Evolutionary conservation across 2,329 filamentous ascomycete genomes (phyloP).

Genomic region (Madurella mycetomatis): DNA sequence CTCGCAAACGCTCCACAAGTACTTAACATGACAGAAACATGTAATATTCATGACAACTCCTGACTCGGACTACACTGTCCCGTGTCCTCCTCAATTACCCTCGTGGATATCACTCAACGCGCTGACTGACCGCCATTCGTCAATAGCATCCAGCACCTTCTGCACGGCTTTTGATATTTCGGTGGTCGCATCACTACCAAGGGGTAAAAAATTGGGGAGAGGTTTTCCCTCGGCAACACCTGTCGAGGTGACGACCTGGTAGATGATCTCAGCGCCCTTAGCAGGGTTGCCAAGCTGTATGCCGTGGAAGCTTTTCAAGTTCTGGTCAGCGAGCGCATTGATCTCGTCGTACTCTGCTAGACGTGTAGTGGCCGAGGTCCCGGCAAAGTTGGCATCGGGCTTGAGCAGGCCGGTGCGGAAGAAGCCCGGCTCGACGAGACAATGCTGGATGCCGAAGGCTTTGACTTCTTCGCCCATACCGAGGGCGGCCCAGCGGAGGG

Average conservation of each 20-base stretch:
- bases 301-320: slow-evolving; percentile 6
- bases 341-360: slow-evolving; percentile 8
- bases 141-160: slow-evolving; percentile 7
- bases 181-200: slow-evolving; percentile 9
- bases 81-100: not conserved
- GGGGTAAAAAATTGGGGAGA: slow-evolving; percentile 5
- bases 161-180: slow-evolving; percentile 5
- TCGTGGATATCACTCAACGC: slow-evolving; percentile 6
- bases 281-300: slow-evolving; percentile 12
- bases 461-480: slow-evolving; percentile 11
- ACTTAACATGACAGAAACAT: too few species aligned
- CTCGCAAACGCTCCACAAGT: too few species aligned
- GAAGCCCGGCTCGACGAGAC: slow-evolving; percentile 13
- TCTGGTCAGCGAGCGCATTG: not conserved
- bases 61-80: too few species aligned
- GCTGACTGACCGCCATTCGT: slow-evolving; percentile 6
- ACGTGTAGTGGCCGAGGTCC: slow-evolving; percentile 1
- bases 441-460: slow-evolving; percentile 13
- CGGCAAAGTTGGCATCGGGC: slow-evolving; percentile 8
- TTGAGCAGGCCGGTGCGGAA: slow-evolving; percentile 15
- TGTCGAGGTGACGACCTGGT: slow-evolving; percentile 11
- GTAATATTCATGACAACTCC: too few species aligned
- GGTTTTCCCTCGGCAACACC: slow-evolving; percentile 9
- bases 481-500: not conserved
- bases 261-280: slow-evolving; percentile 12